These are phyloP conservation scores for Aristolochia contorta DNA, from an alignment of 164 flowering plant genomes.

Conservation along the genomic window DNA sequence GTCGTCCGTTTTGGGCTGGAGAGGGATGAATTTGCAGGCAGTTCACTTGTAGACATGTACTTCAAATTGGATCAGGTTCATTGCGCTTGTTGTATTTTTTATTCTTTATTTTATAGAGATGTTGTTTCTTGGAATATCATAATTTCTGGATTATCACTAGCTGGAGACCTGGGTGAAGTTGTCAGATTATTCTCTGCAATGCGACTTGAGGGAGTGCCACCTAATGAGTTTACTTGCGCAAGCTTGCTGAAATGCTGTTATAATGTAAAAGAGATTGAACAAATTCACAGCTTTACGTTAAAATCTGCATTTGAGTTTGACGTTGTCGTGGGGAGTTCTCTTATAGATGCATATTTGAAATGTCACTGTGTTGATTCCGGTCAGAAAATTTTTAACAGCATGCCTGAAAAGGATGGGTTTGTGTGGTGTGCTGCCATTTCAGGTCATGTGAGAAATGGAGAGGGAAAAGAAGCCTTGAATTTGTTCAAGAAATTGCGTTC, in stretches of 20 bases:
- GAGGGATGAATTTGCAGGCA: background rate
- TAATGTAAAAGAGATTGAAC: too few relatives aligned
- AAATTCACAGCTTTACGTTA: too few relatives aligned
- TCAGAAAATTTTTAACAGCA: background rate
- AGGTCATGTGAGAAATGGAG: background rate
- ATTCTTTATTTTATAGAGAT: too few relatives aligned
- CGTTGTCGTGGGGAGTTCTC: too few relatives aligned
- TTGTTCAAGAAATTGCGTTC: background rate
- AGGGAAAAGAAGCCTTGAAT: background rate
- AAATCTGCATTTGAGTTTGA: too few relatives aligned
- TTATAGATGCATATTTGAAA: too few relatives aligned
- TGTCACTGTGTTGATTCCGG: background rate
- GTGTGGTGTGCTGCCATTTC: background rate
- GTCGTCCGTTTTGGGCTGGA: background rate
- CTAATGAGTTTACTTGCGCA: background rate
- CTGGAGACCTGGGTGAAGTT: background rate
- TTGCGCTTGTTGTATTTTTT: too few relatives aligned
- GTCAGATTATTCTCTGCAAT: background rate
- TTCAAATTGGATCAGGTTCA: background rate
- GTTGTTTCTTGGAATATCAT: too few relatives aligned
- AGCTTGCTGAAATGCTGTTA: background rate
- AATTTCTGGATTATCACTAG: background rate
- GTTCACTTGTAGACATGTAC: slow-evolving; percentile 1
- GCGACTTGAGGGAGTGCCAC: background rate
- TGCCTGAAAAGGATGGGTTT: background rate